Base-by-base conservation (phyloP, 1,139 yeast species). In the Yamadazyma conglobata region DNA sequence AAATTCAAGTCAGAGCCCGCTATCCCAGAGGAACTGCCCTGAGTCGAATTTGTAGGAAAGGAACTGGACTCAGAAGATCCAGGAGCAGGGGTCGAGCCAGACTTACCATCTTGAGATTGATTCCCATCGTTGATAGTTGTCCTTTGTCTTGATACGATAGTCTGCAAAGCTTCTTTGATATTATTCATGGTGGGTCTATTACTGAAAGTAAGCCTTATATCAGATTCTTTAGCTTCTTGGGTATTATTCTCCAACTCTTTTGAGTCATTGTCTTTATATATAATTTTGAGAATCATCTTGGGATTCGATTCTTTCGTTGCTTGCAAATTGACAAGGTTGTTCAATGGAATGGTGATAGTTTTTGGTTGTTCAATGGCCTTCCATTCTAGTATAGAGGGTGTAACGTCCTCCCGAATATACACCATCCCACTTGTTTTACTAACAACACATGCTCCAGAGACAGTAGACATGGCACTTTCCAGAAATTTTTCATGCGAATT, bases 121-220 rank as follows among this genome's bases (percentile, higher is more conserved):
- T 18, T 10, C 5, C 54, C 49, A 32, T 60, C 69, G 20, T 59
- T 58, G 13, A 69, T 54, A 22, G 59, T 54, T 3, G 83, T 73
- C 46, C 77, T 74, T 50, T 73, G 79, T 41, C 91, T 64, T 0
- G 87, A 81, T 10, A 85, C 79, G 19, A 82, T 74, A 23, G 79
- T 78, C 48, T 84, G 93, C 10, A 86, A 57, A 0, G 84, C 64
- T 23, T 73, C 77, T 51, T 83, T 84, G 32, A 84, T 76, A 38
- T 73, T 75, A 42, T 81, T 82, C 93, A 86, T 81, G 11, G 85
- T 79, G 14, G 77, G 77, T 36, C 93, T 60, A 47, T 80, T 81
- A 35, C 73, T 78, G 56, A 86, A 86, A 0, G 83, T 61, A 40
- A 86, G 76, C 25, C 65, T 63, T 11, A 65, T 52, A n/a, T 76